Percentiles rank a stretch among this genome's conserved stretches.
These are phyloP conservation scores for Penicillium frequentans DNA, from an alignment of 2,329 filamentous ascomycete genomes.

Conservation along the genomic window DNA sequence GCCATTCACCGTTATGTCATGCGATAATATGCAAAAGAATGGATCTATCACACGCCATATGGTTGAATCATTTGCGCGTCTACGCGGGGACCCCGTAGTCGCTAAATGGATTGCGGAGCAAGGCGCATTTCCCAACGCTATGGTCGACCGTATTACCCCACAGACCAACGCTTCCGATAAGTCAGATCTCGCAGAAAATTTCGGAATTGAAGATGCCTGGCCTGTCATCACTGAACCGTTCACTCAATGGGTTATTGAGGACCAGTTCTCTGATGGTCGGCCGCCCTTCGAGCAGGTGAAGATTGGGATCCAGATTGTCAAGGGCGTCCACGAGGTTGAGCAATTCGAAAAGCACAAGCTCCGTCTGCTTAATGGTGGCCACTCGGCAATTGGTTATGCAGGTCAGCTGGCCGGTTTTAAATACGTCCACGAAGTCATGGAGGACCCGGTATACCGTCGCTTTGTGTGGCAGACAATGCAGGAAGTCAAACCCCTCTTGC, in stretches of 20 bases:
- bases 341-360: constrained; percentile 60
- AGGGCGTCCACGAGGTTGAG: constrained; percentile 54
- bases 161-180: constrained; percentile 51
- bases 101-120: constrained; percentile 52
- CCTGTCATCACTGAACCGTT: constrained; percentile 58
- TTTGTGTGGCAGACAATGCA: constrained; percentile 59
- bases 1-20: constrained; percentile 57
- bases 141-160: constrained; percentile 59
- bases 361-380: constrained; percentile 55
- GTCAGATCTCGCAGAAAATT: constrained; percentile 43
- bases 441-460: constrained; percentile 49
- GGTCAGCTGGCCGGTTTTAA: constrained; percentile 55
- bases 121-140: constrained; percentile 55
- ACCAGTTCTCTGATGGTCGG: constrained; percentile 53
- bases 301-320: constrained; percentile 55
- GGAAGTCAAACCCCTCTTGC: constrained; percentile 54
- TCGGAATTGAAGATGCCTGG: constrained; percentile 53
- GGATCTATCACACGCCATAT: constrained; percentile 55
- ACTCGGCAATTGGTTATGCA: constrained; percentile 55
- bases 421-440: constrained; percentile 57
- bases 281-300: constrained; percentile 49
- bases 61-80: constrained; percentile 52
- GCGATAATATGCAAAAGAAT: constrained; percentile 61
- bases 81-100: constrained; percentile 46
- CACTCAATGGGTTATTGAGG: constrained; percentile 58